Percentiles rank a stretch among this genome's conserved stretches.
Conservation (phyloP, 2,329 filamentous ascomycete genomes). For the Aureobasidium mangrovei region DNA sequence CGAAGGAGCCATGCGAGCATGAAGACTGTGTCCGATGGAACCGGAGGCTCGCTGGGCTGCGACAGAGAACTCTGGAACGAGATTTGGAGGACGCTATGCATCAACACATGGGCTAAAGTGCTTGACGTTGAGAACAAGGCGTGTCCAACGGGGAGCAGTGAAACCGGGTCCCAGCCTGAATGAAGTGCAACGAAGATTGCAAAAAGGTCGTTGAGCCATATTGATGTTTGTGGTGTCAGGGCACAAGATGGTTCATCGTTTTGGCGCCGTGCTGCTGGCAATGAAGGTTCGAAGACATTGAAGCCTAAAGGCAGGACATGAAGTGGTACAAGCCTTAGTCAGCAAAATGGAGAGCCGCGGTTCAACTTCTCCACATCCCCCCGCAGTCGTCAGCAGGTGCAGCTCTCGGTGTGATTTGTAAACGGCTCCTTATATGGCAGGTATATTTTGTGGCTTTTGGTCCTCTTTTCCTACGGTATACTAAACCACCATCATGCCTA, state of each 20-base stretch:
- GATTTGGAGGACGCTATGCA: background rate
- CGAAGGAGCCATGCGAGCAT: constrained; percentile 5
- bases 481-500: constrained; percentile 32
- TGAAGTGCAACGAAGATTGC: no score
- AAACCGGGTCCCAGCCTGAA: no score
- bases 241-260: no score
- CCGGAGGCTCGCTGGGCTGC: background rate
- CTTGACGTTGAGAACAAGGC: background rate
- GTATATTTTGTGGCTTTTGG: background rate
- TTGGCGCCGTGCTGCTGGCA: no score
- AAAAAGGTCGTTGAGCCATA: no score
- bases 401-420: constrained; percentile 7
- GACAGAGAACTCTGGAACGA: background rate
- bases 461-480: background rate
- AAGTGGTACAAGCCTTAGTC: constrained; percentile 5
- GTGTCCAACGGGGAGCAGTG: no score
- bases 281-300: background rate
- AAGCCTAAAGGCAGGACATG: constrained; percentile 4
- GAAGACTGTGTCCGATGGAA: constrained; percentile 7
- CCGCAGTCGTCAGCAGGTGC: background rate
- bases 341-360: background rate
- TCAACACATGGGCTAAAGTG: background rate
- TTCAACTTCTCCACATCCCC: background rate
- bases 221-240: no score
- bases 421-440: background rate